Base-by-base conservation (phyloP, 2,329 filamentous ascomycete genomes). In the Epicoccum sorghinum region DNA sequence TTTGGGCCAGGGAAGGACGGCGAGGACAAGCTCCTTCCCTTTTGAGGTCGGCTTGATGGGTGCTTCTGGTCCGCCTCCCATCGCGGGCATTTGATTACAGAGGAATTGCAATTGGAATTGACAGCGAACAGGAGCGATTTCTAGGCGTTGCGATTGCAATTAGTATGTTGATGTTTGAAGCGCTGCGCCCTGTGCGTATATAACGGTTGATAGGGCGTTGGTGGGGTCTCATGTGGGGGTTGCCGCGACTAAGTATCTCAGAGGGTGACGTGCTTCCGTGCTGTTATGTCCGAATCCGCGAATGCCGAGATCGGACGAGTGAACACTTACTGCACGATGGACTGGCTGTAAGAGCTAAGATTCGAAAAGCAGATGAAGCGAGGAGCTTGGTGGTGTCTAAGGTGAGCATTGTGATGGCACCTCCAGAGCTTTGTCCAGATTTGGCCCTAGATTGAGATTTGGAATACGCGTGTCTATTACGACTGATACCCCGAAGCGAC, bases 31-130 rank as follows among this genome's bases (percentile, higher is more conserved):
- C 24, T 70, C 61, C 47, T 67, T 60, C 43, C 59, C 46, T 52
- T 57, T 59, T 35, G 27, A 29, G 27, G 27, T 9, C 27, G 27
- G 27, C 49, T 54, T 12, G 52, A 46, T 14, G 69, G 67, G 22
- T 57, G 32, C 35, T 42, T 67, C 68, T 45, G 70, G 62, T 47
- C 76, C 78, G 53, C 78, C 79, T 18, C 79, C 80, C 79, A 82
- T 82, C 42, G 59, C 72, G 52, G 64, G 61, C 67, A 70, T 71
- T 24, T 24, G 22, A 7, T n/a, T 27, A 18, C 13, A 33, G 23
- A 8, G 12, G 29, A 14, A n/a, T 27, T 36, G 29, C 6, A 7
- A 4, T 23, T 25, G 33, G 18, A 10, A n/a, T 39, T 18, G 24
- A n/a, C 13, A 9, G 7, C 18, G 24, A 14, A 9, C 27, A 29